Conservation (phyloP, 1,139 yeast species). For the Blastobotrys apis region DNA sequence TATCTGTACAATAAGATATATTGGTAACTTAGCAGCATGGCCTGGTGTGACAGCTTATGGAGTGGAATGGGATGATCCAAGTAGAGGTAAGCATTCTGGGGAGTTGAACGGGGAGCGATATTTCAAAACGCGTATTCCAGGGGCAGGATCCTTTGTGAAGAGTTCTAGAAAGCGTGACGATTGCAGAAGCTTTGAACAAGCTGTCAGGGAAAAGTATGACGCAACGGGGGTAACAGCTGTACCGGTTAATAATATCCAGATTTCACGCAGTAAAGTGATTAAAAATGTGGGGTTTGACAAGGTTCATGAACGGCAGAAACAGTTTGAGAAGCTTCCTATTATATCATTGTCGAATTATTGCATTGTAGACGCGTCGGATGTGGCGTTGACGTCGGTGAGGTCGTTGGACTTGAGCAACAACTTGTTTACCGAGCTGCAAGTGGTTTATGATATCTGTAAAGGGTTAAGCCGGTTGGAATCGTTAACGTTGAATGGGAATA, state of each 20-base stretch:
- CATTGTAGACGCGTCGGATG: slow-evolving; percentile 17
- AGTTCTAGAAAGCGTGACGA: slow-evolving; percentile 36
- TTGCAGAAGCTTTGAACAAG: slow-evolving; percentile 43
- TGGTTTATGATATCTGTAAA: slow-evolving; percentile 40
- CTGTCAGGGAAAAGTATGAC: slow-evolving; percentile 47
- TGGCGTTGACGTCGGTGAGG: slow-evolving; percentile 32
- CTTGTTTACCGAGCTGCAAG: slow-evolving; percentile 43
- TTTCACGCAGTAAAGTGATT: slow-evolving; percentile 47
- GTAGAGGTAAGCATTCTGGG: slow-evolving; percentile 59
- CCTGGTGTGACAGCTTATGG: slow-evolving; percentile 57
- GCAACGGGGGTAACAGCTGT: slow-evolving; percentile 16
- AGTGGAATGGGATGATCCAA: slow-evolving; percentile 76
- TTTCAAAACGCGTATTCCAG: slow-evolving; percentile 37
- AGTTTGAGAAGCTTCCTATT: slow-evolving; percentile 44
- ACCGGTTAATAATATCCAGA: slow-evolving; percentile 19
- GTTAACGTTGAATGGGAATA: slow-evolving; percentile 61
- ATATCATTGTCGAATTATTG: slow-evolving; percentile 45
- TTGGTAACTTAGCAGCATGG: slow-evolving; percentile 65
- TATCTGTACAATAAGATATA: slow-evolving; percentile 58
- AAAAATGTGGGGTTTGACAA: slow-evolving; percentile 65
- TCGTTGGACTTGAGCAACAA: slow-evolving; percentile 62
- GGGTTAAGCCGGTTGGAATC: slow-evolving; percentile 40
- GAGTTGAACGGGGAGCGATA: slow-evolving; percentile 42
- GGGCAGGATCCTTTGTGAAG: slow-evolving; percentile 68
- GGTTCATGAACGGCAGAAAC: slow-evolving; percentile 45